These are phyloP conservation scores for Olyra latifolia DNA, from an alignment of 176 grass and related monocot species.

Conservation along the genomic window DNA sequence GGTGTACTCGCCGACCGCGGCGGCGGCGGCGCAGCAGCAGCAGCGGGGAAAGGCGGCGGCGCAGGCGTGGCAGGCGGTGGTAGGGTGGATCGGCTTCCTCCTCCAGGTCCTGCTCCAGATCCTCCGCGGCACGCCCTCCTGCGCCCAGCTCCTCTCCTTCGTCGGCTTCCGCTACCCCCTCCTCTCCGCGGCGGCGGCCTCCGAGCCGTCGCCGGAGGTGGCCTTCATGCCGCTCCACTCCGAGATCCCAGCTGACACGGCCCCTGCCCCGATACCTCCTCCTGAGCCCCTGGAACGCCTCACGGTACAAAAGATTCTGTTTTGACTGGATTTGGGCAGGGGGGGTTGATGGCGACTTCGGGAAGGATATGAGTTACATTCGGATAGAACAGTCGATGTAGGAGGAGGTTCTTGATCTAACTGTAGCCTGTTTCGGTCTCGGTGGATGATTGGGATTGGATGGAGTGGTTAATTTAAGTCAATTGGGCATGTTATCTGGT, in stretches of 20 bases:
- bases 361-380: slow-evolving; percentile 7
- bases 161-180: slow-evolving; percentile 80
- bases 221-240: slow-evolving; percentile 72
- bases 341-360: slow-evolving; percentile 18
- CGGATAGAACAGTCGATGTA: slow-evolving; percentile 13
- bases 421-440: slow-evolving; percentile 7
- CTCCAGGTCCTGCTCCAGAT: slow-evolving; percentile 83
- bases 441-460: neutral
- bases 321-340: slow-evolving; percentile 26
- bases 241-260: slow-evolving; percentile 64
- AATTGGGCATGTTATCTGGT: slow-evolving; percentile 19
- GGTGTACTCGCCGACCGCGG: slow-evolving; percentile 55
- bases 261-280: slow-evolving; percentile 38
- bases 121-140: slow-evolving; percentile 82
- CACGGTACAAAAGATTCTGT: slow-evolving; percentile 58
- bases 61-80: slow-evolving; percentile 77
- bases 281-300: slow-evolving; percentile 58
- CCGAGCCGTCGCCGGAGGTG: slow-evolving; percentile 51
- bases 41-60: slow-evolving; percentile 55
- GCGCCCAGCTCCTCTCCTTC: slow-evolving; percentile 85
- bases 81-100: slow-evolving; percentile 83
- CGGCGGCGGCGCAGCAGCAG: slow-evolving; percentile 47
- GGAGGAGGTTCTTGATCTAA: slow-evolving; percentile 11
- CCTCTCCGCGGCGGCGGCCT: slow-evolving; percentile 50
- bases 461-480: slow-evolving; percentile 16